Evolutionary conservation across 2,329 filamentous ascomycete genomes (phyloP), one percentile per base, ranked within the genome.

Genomic region (Hymenotorrendiella dingleyae): DNA sequence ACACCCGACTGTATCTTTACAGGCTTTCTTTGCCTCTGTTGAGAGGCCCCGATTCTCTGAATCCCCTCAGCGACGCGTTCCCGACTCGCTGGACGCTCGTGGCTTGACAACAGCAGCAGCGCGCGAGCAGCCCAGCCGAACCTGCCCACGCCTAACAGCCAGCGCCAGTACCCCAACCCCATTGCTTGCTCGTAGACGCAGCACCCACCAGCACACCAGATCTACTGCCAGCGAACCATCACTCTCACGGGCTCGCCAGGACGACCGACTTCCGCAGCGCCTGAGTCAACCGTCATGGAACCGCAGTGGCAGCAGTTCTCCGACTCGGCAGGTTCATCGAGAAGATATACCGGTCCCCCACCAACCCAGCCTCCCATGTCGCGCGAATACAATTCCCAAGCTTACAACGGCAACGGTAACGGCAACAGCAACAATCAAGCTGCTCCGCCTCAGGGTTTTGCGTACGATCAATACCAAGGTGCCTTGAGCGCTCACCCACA

Each of bases 401-500:
- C 73, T 51, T 67, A 70, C 54, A 65, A 71, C 52, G 53, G 68
- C 58, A 68, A 76, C 55, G 74, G 73, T 61, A 60, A 56, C 42
- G 45, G 47, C 26, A 58, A 50, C 40, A 30, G 50, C 35, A 54
- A 58, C 22, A 26, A 26, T 23, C 57, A 61, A 62, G 60, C 68
- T 49, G 69, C 78, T 59, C 69, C 76, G 46, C 73, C 77, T 36
- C 69, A 72, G 52, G 72, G 71, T 60, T 84, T 78, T 66, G 79
- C 80, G 54, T 84, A 85, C 63, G 80, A 85, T 54, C 72, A 80
- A 58, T 84, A 83, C 62, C 78, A 81, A 61, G 66, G 67, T 42
- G 64, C 62, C 42, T 56, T 69, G 43, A 45, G 53, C 53, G 62
- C 63, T 53, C 67, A 65, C 57, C 63, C 69, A 47, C 68, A 69